Evolutionary conservation across 495 filamentous ascomycete species (phyloP), one percentile per base, ranked within the genome.

Genomic region (Astrothelium subdiscretum): DNA sequence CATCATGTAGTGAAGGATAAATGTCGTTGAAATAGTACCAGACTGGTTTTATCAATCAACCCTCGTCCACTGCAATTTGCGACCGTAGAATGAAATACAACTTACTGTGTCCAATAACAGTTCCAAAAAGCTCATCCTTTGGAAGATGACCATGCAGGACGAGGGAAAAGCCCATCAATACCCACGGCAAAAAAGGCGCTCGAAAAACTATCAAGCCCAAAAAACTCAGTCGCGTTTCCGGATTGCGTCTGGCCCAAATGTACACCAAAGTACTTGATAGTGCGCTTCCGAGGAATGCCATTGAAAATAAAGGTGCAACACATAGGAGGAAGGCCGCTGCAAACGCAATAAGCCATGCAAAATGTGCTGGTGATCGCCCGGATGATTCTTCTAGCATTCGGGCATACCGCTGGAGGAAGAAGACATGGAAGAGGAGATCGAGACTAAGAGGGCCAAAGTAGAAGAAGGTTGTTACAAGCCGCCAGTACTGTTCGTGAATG

Each of bases 1-100:
- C 92, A 65, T 85, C 83, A 72, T 96, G 88, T 54, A 97, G 80
- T 31, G 90, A 86, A 5, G 94, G 94, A 72, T 96, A 98, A 18
- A 98, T 91, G 69, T 98, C 94, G 58, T 85, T 88, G 77, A 97
- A 97, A 77, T 95, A 98, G 72, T 97, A 98, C 88, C 92, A 98
- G 32, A 97, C 81, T 83, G 54, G 26, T 27, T 1, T 31, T 20
- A 48, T 72, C 57, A 71, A 61, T 35, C 31, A 57, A 8, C 26
- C 51, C 59, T 40, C 24, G 15, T 43, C 18, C 20, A 8, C 57
- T 31, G 31, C 29, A 32, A 32, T n/a, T 32, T 8, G 48, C 20
- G 57, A 63, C 26, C 31, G 3, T 20, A 32, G 12, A 26, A 26
- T 24, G 29, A 52, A 22, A 51, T 11, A 27, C 32, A 12, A 72